phyloP scores from a whole-genome alignment of 208 protist species.

The Herpetomonas muscarum region DNA sequence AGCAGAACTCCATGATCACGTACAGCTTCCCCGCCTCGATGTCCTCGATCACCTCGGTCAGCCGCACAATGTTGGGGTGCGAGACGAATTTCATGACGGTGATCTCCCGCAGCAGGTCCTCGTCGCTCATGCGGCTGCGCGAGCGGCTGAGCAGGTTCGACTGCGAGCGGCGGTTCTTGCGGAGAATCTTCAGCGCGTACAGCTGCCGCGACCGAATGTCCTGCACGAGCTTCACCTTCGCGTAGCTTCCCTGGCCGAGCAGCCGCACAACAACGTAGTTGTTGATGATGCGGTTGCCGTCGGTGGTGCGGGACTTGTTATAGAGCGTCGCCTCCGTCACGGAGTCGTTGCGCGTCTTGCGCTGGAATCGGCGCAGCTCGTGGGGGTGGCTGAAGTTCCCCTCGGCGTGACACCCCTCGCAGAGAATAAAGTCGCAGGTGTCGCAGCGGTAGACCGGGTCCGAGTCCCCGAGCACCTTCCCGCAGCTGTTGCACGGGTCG shows the following conservation, averaged over 20 bases:
- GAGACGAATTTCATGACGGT: constrained; percentile 95
- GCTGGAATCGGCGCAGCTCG: constrained; percentile 50
- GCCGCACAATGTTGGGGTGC: constrained; percentile 93
- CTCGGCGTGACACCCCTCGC: constrained; percentile 38
- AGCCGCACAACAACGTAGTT: constrained; percentile 82
- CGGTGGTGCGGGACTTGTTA: constrained; percentile 52
- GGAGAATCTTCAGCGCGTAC: constrained; percentile 84
- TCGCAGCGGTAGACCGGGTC: constrained; percentile 71
- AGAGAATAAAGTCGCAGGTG: constrained; percentile 68
- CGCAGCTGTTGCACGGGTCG: constrained; percentile 57
- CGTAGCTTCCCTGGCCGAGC: constrained; percentile 75
- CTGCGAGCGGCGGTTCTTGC: constrained; percentile 15
- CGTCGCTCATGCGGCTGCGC: constrained; percentile 18
- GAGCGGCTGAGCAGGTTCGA: neutral
- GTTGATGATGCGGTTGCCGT: constrained; percentile 89
- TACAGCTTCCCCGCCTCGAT: constrained; percentile 84
- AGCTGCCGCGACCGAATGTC: constrained; percentile 59
- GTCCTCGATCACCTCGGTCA: constrained; percentile 97
- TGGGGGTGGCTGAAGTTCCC: constrained; percentile 39
- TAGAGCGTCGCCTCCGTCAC: constrained; percentile 37
- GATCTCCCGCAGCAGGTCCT: constrained; percentile 91
- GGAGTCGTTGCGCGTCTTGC: constrained; percentile 28
- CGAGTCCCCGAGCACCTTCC: constrained; percentile 51
- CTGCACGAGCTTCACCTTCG: constrained; percentile 88
- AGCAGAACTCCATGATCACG: constrained; percentile 93